Evolutionary conservation across 108 stramenopile genomes (phyloP).

Genomic region (Mediolabrus comicus): DNA sequence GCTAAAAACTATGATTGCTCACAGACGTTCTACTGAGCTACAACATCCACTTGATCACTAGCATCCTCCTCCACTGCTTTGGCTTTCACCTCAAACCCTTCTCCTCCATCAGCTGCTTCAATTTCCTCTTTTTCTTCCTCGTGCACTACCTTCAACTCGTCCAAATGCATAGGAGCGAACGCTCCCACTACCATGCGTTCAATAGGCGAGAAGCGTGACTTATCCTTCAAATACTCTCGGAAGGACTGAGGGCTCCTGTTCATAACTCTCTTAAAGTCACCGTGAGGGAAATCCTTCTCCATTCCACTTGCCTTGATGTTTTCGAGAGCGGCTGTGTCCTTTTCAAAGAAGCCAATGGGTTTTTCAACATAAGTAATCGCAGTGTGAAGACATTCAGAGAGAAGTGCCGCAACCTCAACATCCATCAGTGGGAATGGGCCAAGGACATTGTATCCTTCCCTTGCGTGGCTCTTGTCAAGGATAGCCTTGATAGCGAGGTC

Average conservation of each 20-base stretch:
- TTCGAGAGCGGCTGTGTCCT: slow-evolving; percentile 31
- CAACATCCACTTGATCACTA: neutral
- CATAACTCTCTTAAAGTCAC: slow-evolving; percentile 33
- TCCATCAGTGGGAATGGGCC: slow-evolving; percentile 41
- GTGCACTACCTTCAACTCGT: neutral
- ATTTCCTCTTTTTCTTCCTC: neutral
- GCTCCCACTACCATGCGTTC: slow-evolving; percentile 6
- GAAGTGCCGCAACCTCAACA: slow-evolving; percentile 35
- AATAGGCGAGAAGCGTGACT: slow-evolving; percentile 20
- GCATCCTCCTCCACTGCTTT: neutral
- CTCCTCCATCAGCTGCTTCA: neutral
- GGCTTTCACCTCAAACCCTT: neutral
- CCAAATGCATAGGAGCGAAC: neutral
- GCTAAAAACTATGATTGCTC: too few relatives aligned
- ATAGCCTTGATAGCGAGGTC: slow-evolving; percentile 35
- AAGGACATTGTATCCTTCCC: slow-evolving; percentile 25
- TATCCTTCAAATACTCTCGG: slow-evolving; percentile 26
- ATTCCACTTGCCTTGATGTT: slow-evolving; percentile 47
- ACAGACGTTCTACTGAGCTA: neutral
- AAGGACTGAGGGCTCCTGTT: slow-evolving; percentile 38
- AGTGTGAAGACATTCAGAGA: slow-evolving; percentile 31
- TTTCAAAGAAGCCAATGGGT: slow-evolving; percentile 21
- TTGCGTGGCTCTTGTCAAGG: slow-evolving; percentile 26
- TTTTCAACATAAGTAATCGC: slow-evolving; percentile 41
- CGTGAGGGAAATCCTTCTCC: slow-evolving; percentile 35